Base-by-base conservation (phyloP, 371 early-diverging fungal genomes). In the Apophysomyces variabilis region DNA sequence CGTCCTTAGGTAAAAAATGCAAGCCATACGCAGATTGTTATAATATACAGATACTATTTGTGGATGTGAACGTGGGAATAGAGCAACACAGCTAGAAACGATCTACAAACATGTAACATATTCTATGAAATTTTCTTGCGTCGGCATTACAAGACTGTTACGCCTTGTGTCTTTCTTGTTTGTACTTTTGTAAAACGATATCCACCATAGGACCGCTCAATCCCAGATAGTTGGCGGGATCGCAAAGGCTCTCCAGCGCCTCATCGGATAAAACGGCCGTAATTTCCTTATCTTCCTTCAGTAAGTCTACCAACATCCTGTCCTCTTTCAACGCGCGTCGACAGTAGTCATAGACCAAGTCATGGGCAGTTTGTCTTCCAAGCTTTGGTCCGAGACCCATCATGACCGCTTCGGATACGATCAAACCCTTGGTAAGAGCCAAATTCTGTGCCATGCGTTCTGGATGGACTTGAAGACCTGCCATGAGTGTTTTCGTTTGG, bases 331-430 rank as follows among this genome's bases (percentile, higher is more conserved):
- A 41, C 5, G 65, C 64, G n/a, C 45, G 16, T 11, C 69, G 69
- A 61, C 69, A 69, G 14, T 38, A 61, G 44, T 65, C 69, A 58
- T 69, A 69, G 7, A 69, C 69, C 16, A 69, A 21, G 43, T 69
- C 69, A 57, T 69, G 69, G 11, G 69, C 69, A n/a, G 59, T 45
- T 36, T 69, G 65, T 38, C 69, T 32, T 21, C 66, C 69, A 5
- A 69, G 58, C 46, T 64, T 41, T 7, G 65, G 65, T 1, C 57
- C 69, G 11, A 69, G 26, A 38, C 65, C 66, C 61, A 69, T 69
- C 69, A 69, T 69, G 12, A 69, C 69, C 12, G 69, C 69, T 47
- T 69, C 69, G 1, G 69, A 64, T 6, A 69, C 69, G 5, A 69
- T 46, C 44, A 69, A 32, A 3, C 69, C 69, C 47, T 65, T 69